phyloP scores from a whole-genome alignment of 2,329 filamentous ascomycete species.

The Fusarium napiforme region DNA sequence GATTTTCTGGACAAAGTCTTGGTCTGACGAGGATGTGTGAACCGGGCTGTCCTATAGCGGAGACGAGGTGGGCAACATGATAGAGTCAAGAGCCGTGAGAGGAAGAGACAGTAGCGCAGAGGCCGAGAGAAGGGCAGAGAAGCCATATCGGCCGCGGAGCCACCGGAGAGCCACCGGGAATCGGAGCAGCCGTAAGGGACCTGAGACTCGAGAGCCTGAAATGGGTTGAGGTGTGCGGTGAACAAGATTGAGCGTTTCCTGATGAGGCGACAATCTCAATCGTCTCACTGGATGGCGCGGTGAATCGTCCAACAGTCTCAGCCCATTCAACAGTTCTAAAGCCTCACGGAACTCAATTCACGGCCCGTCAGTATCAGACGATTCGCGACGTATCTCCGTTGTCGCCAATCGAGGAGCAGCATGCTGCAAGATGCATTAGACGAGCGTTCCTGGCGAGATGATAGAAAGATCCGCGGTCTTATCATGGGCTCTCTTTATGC shows the following conservation, averaged over 20 bases:
- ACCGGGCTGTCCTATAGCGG: slow-evolving; percentile 33
- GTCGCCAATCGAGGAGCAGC: slow-evolving; percentile 40
- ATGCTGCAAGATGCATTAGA: slow-evolving; percentile 37
- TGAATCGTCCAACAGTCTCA: slow-evolving; percentile 36
- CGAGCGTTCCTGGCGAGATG: slow-evolving; percentile 21
- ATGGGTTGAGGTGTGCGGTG: slow-evolving; percentile 44
- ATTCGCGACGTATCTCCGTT: slow-evolving; percentile 12
- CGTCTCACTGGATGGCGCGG: slow-evolving; percentile 31
- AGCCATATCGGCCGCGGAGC: slow-evolving; percentile 38
- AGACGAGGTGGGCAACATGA: slow-evolving; percentile 29
- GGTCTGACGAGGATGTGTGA: slow-evolving; percentile 30
- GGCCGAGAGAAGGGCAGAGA: slow-evolving; percentile 36
- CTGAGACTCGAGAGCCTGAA: slow-evolving; percentile 9
- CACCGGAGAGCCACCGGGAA: slow-evolving; percentile 40
- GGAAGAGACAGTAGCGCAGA: slow-evolving; percentile 38
- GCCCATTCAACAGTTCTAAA: slow-evolving; percentile 30
- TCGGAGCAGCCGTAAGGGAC: slow-evolving; percentile 21
- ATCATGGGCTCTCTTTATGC: slow-evolving; percentile 36
- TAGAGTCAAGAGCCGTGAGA: slow-evolving; percentile 30
- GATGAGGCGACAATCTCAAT: slow-evolving; percentile 24
- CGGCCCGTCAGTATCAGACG: slow-evolving; percentile 22
- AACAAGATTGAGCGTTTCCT: slow-evolving; percentile 20
- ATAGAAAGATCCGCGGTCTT: slow-evolving; percentile 30
- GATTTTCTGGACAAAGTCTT: slow-evolving; percentile 34
- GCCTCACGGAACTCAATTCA: slow-evolving; percentile 14